Evolutionary conservation across 2,329 filamentous ascomycete genomes (phyloP).

Genomic region (Aspergillus udagawae): DNA sequence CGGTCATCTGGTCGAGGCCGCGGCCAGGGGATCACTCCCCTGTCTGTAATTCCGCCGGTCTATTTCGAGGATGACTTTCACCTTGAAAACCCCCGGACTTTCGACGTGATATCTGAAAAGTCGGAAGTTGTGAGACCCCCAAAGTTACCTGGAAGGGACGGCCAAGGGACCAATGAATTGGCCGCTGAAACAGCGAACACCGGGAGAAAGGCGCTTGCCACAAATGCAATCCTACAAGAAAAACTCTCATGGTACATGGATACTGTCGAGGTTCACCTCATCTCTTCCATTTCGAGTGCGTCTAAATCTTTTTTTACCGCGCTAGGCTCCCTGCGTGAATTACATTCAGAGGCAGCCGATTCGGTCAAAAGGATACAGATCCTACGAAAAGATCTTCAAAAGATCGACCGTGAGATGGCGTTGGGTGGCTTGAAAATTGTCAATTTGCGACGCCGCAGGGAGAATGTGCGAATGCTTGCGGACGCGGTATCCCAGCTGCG

Average conservation of each 20-base stretch:
- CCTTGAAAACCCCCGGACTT: constrained; percentile 90
- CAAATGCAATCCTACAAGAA: constrained; percentile 95
- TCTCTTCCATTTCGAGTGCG: constrained; percentile 91
- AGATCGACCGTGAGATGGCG: constrained; percentile 82
- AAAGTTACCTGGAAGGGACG: constrained; percentile 50
- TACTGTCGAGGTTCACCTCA: constrained; percentile 94
- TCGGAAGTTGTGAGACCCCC: constrained; percentile 86
- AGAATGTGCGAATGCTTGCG: constrained; percentile 79
- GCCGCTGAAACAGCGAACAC: constrained; percentile 52
- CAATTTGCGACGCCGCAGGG: constrained; percentile 72
- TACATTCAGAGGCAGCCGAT: constrained; percentile 87
- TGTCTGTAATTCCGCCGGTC: constrained; percentile 86
- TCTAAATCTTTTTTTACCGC: constrained; percentile 96
- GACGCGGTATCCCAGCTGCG: constrained; percentile 80
- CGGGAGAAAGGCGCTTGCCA: constrained; percentile 79
- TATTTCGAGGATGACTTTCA: constrained; percentile 96
- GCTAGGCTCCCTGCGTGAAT: constrained; percentile 79
- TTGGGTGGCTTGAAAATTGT: constrained; percentile 80
- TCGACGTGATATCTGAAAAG: constrained; percentile 92
- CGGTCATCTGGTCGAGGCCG: constrained; percentile 52
- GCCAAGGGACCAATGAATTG: constrained; percentile 54
- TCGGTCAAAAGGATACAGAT: constrained; percentile 83
- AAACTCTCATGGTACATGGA: constrained; percentile 99
- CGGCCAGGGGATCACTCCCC: constrained; percentile 70
- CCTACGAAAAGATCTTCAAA: constrained; percentile 72